These are phyloP conservation scores for Fragaria ananassa DNA, from an alignment of 306 rosid genomes.

Conservation along the genomic window DNA sequence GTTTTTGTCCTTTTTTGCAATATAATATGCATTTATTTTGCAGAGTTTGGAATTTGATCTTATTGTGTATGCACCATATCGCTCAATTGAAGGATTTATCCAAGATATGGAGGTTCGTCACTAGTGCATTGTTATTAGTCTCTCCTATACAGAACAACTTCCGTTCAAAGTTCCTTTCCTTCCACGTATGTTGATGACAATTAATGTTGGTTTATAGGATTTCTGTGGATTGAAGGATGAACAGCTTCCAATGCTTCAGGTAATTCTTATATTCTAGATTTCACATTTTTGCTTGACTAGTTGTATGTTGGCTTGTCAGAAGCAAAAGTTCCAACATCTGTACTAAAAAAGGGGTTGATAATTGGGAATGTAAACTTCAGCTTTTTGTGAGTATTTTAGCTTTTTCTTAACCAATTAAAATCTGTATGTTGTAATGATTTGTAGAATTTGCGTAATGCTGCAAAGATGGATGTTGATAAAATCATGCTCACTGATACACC, in stretches of 20 bases:
- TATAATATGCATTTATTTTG: constrained; percentile 23
- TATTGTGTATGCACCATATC: constrained; percentile 88
- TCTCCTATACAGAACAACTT: constrained; percentile 15
- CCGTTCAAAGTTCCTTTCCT: background rate
- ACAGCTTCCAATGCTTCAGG: constrained; percentile 60
- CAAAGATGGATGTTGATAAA: constrained; percentile 70
- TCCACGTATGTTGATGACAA: constrained; percentile 7
- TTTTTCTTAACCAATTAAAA: constrained; percentile 10
- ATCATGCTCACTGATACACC: constrained; percentile 97
- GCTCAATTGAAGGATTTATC: constrained; percentile 73
- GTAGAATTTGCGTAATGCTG: constrained; percentile 53
- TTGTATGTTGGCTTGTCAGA: background rate
- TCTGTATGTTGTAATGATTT: constrained; percentile 23
- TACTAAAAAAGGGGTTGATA: background rate
- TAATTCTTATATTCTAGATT: constrained; percentile 23
- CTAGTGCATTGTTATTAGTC: constrained; percentile 1
- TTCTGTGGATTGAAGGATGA: constrained; percentile 56
- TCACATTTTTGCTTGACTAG: background rate
- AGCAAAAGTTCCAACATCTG: background rate
- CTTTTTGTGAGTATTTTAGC: background rate
- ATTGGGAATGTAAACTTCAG: background rate
- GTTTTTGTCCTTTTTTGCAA: constrained; percentile 4
- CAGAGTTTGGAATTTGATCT: constrained; percentile 96
- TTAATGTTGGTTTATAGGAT: constrained; percentile 47
- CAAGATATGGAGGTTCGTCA: constrained; percentile 64